Evolutionary conservation across 1,284 basidiomycete species (phyloP).

Genomic region (Leccinum insolens): DNA sequence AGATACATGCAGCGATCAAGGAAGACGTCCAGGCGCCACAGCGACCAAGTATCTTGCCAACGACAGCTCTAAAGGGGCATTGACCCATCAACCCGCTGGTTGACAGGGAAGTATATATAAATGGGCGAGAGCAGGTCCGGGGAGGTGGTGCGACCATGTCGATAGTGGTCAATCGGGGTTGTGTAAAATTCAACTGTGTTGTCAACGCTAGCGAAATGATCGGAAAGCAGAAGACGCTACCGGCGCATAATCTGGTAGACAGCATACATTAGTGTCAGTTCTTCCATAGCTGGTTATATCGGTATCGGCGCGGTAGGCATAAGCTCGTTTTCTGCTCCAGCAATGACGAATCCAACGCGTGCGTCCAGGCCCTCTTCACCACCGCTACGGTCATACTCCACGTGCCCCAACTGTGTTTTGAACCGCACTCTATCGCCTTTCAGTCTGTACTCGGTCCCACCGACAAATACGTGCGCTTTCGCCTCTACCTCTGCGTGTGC

Average conservation of each 20-base stretch:
- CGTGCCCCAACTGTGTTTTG: too few species aligned
- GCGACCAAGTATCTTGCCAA: slow-evolving; percentile 60
- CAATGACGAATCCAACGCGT: too few species aligned
- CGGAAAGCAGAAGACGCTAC: slow-evolving; percentile 76
- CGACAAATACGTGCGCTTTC: too few species aligned
- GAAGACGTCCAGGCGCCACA: slow-evolving; percentile 68
- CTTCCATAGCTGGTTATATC: background rate
- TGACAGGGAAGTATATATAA: slow-evolving; percentile 2
- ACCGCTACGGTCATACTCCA: too few species aligned
- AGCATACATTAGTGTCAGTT: slow-evolving; percentile 2
- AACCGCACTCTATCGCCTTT: too few species aligned
- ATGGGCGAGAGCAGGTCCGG: background rate
- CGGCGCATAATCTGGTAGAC: slow-evolving; percentile 59
- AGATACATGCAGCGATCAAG: slow-evolving; percentile 59
- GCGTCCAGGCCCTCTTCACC: too few species aligned
- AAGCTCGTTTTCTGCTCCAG: too few species aligned
- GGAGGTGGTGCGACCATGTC: slow-evolving; percentile 46
- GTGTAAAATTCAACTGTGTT: slow-evolving; percentile 60
- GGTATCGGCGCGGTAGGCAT: too few species aligned
- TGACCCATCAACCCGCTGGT: slow-evolving; percentile 68
- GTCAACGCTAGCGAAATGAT: slow-evolving; percentile 66
- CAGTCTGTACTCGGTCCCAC: too few species aligned
- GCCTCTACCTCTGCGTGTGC: too few species aligned
- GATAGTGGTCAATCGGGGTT: slow-evolving; percentile 78
- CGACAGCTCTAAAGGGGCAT: slow-evolving; percentile 63